Conservation (phyloP, 306 rosid genomes). For the Prunus mira region DNA sequence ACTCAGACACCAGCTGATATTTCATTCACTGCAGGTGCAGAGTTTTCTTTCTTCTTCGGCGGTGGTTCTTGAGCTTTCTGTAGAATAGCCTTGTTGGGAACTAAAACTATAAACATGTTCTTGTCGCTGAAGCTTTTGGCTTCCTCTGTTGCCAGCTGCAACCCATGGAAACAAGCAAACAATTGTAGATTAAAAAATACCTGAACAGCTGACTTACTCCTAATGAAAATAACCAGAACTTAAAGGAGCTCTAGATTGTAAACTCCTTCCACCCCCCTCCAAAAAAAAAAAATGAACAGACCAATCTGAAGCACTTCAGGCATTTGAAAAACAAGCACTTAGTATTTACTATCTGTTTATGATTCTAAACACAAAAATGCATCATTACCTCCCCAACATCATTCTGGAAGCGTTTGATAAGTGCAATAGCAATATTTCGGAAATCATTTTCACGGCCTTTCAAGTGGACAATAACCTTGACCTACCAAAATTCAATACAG, state of each 20-base stretch:
- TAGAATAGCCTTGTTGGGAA: slow-evolving; percentile 71
- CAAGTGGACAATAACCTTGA: slow-evolving; percentile 86
- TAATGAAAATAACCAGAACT: not conserved
- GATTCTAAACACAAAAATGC: not conserved
- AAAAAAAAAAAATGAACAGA: not conserved
- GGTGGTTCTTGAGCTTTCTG: slow-evolving; percentile 78
- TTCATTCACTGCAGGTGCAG: slow-evolving; percentile 45
- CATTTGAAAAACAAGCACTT: not conserved
- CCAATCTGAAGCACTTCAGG: not conserved
- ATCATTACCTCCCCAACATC: slow-evolving; percentile 88
- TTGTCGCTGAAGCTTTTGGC: slow-evolving; percentile 79
- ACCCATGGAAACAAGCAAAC: slow-evolving; percentile 22
- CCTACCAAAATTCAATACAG: slow-evolving; percentile 49
- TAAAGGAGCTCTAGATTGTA: not conserved
- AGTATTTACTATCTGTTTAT: not conserved
- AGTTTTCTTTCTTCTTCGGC: slow-evolving; percentile 57
- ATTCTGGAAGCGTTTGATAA: slow-evolving; percentile 77
- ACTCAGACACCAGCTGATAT: slow-evolving; percentile 65
- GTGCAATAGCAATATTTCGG: slow-evolving; percentile 87
- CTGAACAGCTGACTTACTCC: not conserved
- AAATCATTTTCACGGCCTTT: slow-evolving; percentile 98
- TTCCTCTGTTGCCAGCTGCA: slow-evolving; percentile 92
- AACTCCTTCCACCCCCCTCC: not conserved
- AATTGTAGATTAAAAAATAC: slow-evolving; percentile 15
- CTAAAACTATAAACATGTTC: slow-evolving; percentile 63